A percentile compares a stretch with the other conserved stretches of the same genome.
These are phyloP conservation scores for Pichia eremophila DNA, from an alignment of 805 yeast species.

Conservation along the genomic window DNA sequence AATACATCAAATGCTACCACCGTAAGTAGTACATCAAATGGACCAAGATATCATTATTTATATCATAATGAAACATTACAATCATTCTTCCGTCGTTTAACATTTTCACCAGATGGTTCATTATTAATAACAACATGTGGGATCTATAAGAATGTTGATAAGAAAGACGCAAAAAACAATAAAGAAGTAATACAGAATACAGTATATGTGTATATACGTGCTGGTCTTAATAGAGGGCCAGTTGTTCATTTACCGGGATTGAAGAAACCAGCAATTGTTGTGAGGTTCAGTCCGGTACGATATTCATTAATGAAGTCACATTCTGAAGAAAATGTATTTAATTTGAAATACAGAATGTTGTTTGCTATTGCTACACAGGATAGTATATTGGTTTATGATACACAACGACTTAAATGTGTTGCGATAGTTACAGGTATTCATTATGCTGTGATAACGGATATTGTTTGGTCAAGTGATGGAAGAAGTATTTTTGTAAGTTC, in stretches of 20 bases:
- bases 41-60: constrained; percentile 33
- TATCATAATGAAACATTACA: constrained; percentile 84
- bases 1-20: constrained; percentile 21
- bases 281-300: constrained; percentile 62
- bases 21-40: background rate
- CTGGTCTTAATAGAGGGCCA: constrained; percentile 60
- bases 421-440: constrained; percentile 74
- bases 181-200: constrained; percentile 39
- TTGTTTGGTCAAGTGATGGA: constrained; percentile 81
- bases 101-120: constrained; percentile 86
- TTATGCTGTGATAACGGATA: constrained; percentile 80
- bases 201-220: constrained; percentile 70
- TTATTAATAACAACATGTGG: constrained; percentile 76
- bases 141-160: constrained; percentile 29
- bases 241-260: constrained; percentile 72
- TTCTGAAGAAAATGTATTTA: constrained; percentile 27
- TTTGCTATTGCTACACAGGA: constrained; percentile 93
- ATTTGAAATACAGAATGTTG: constrained; percentile 68
- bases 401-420: constrained; percentile 58
- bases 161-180: background rate
- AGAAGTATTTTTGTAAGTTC: constrained; percentile 61
- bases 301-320: constrained; percentile 31
- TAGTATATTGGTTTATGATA: constrained; percentile 72
- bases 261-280: constrained; percentile 75
- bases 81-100: constrained; percentile 79